Percentiles rank a stretch among this genome's conserved stretches.
Evolutionary conservation across 192 early-diverging fungal species (phyloP).

Genomic region (Linnemannia hyalina): DNA sequence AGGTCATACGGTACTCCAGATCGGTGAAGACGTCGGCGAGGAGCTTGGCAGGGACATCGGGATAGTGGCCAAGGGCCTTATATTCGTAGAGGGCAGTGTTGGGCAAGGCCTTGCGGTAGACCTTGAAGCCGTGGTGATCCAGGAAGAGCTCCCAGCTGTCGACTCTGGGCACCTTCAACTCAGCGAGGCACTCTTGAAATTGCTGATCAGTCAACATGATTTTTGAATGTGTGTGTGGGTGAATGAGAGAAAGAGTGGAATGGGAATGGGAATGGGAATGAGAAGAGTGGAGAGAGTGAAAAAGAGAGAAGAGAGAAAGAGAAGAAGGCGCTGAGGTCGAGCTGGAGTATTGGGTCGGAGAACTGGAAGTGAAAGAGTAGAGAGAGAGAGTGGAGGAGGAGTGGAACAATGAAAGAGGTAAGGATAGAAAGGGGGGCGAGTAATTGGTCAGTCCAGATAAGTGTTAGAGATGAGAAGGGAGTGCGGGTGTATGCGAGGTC

Average conservation of each 20-base stretch:
- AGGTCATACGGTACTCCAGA: conserved; percentile 64
- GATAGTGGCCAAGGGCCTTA: conserved; percentile 60
- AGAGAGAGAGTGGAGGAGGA: neutral
- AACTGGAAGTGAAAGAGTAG: neutral
- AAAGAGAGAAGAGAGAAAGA: neutral
- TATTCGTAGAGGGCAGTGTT: conserved; percentile 63
- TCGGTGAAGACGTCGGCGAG: conserved; percentile 66
- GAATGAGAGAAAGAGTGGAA: neutral
- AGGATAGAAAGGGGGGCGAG: neutral
- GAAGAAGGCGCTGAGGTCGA: neutral
- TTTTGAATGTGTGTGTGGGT: neutral
- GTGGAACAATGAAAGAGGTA: neutral
- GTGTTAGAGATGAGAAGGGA: neutral
- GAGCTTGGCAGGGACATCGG: conserved; percentile 54
- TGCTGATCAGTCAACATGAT: conserved; percentile 51
- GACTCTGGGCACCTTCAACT: conserved; percentile 41
- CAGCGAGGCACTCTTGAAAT: conserved; percentile 46
- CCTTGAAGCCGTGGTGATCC: conserved; percentile 56
- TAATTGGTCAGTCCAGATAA: neutral
- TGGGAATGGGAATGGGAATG: neutral
- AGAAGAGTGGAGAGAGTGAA: neutral
- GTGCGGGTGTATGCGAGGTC: neutral
- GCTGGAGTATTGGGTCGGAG: neutral
- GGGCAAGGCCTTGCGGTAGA: conserved; percentile 57
- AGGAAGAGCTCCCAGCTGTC: conserved; percentile 57